Conservation (phyloP, 192 early-diverging fungal genomes). For the Chytriomyces sp. region DNA sequence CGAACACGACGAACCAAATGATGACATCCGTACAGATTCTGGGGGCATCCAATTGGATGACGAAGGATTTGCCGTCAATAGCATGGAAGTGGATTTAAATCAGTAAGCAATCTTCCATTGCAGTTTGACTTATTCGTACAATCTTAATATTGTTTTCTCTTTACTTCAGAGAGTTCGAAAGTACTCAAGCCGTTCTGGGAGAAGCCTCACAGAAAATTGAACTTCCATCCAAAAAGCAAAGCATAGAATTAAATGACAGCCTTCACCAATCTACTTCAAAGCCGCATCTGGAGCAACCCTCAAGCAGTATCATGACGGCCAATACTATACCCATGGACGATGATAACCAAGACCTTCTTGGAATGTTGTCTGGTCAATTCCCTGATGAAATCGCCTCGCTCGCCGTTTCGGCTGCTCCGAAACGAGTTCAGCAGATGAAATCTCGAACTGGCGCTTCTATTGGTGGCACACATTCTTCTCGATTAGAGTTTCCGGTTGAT, state of each 20-base stretch:
- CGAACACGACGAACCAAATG: background rate
- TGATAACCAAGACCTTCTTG: slow-evolving; percentile 3
- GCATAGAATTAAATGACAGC: too few species aligned
- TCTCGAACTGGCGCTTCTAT: background rate
- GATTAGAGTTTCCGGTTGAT: background rate
- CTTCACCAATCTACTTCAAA: too few species aligned
- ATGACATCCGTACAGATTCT: background rate
- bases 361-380: slow-evolving; percentile 24
- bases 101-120: background rate
- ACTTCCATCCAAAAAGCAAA: background rate
- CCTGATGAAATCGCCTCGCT: background rate
- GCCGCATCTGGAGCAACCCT: too few species aligned
- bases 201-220: background rate
- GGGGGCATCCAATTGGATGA: slow-evolving; percentile 9
- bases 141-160: background rate
- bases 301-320: too few species aligned
- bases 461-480: background rate
- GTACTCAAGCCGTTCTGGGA: too few species aligned
- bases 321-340: too few species aligned
- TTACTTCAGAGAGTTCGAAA: background rate
- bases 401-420: background rate
- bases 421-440: background rate
- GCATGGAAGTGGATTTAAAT: background rate
- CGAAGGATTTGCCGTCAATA: slow-evolving; percentile 18
- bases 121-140: background rate